A percentile compares a stretch with the other conserved stretches of the same genome.
Conservation (phyloP, 495 filamentous ascomycete species). For the Neurospora sp. region DNA sequence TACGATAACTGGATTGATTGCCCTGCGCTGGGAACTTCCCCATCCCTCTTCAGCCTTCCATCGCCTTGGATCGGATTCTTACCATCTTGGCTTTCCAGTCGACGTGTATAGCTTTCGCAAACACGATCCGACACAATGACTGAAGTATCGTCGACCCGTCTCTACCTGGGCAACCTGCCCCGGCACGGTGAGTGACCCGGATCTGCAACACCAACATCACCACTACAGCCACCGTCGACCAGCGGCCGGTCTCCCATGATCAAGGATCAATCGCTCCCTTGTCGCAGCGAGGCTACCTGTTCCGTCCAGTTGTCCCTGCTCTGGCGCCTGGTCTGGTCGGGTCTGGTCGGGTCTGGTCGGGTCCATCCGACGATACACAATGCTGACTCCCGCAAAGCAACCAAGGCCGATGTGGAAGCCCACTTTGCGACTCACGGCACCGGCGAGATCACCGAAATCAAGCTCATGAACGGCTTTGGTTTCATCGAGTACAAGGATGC, state of each 20-base stretch:
- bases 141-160: slow-evolving; percentile 83
- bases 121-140: slow-evolving; percentile 36
- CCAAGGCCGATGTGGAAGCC: slow-evolving; percentile 90
- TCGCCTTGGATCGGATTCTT: neutral
- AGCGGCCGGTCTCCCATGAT: neutral
- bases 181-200: slow-evolving; percentile 68
- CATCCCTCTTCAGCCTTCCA: neutral
- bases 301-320: neutral
- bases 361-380: neutral
- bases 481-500: slow-evolving; percentile 99
- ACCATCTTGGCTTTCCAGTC: slow-evolving; percentile 6
- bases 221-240: neutral
- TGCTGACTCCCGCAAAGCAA: slow-evolving; percentile 48
- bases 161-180: slow-evolving; percentile 96
- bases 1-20: neutral
- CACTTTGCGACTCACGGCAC: slow-evolving; percentile 94
- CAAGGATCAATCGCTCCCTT: neutral
- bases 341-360: neutral
- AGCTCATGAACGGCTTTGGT: slow-evolving; percentile 99
- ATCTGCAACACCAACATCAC: slow-evolving; percentile 25
- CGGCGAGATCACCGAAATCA: slow-evolving; percentile 96
- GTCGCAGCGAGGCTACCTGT: neutral
- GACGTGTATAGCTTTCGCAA: neutral
- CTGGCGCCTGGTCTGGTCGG: neutral
- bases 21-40: neutral